Evolutionary conservation across 2,329 filamentous ascomycete genomes (phyloP), one percentile per base, ranked within the genome.

Genomic region (Aspergillus puulaauensis): DNA sequence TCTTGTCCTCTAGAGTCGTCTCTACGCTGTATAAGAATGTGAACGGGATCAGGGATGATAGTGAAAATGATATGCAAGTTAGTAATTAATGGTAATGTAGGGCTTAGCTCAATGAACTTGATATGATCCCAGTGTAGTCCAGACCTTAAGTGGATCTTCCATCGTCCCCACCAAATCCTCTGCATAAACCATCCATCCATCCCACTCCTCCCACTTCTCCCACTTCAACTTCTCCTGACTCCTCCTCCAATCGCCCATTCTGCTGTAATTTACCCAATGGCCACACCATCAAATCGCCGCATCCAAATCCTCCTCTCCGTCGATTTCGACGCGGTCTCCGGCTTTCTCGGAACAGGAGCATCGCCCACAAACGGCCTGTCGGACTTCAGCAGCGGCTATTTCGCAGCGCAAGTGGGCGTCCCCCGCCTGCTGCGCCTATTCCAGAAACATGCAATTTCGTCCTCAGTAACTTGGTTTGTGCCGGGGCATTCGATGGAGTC

Each of bases 271-370:
- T 37, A 2, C 35, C 12, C 21, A 31, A 43, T 52, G 49, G n/a
- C n/a, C 3, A 9, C n/a, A 3, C 24, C 46, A 17, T 14, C 39
- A 12, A 57, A 55, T 35, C 54, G 56, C 23, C 67, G 67, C 39
- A 63, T 70, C 43, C 64, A 66, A 7, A 45, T 70, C 17, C 63
- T 64, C 21, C 63, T 79, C 27, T 77, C 77, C 1, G 70, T 79
- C 40, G 83, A 86, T 65, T 82, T 86, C 56, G 84, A 86, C 60
- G 84, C 83, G 12, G 79, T 86, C 2, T 83, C 82, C 1, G 83
- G 83, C 51, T 86, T 82, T 76, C 75, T 86, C 3, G 84, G 84
- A 15, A 86, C 84, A 43, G 69, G 70, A 64, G 12, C 73, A 75
- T 31, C 76, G 79, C 54, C 75, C 79, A 4, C 77, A 53, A 86